A percentile compares a stretch with the other conserved stretches of the same genome.
Evolutionary conservation across 2,329 filamentous ascomycete species (phyloP).

Genomic region (Epichloe sibirici): DNA sequence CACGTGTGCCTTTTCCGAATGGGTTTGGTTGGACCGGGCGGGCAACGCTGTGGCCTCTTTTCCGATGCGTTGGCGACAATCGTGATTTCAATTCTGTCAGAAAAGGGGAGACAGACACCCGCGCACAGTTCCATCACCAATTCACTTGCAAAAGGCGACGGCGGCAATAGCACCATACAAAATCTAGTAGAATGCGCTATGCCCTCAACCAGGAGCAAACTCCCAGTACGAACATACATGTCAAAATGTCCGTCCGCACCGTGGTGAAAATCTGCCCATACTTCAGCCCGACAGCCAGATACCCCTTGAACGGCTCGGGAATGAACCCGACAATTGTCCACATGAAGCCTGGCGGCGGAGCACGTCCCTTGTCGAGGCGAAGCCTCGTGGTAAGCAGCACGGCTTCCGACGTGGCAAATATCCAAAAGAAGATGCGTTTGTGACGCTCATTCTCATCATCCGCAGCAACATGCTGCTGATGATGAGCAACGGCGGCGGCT

Average conservation of each 20-base stretch:
- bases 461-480: slow-evolving; percentile 12
- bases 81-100: too few species aligned
- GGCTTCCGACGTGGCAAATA: slow-evolving; percentile 69
- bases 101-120: too few species aligned
- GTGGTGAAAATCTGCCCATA: slow-evolving; percentile 63
- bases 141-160: not conserved
- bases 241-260: slow-evolving; percentile 60
- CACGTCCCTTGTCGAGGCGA: slow-evolving; percentile 50
- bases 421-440: slow-evolving; percentile 51
- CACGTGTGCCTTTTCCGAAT: too few species aligned
- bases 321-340: slow-evolving; percentile 53
- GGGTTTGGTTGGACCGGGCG: too few species aligned
- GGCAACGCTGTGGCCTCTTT: too few species aligned
- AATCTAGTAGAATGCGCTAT: slow-evolving; percentile 6
- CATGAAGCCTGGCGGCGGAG: slow-evolving; percentile 48
- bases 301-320: slow-evolving; percentile 50
- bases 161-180: too few species aligned
- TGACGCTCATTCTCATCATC: slow-evolving; percentile 20
- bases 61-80: too few species aligned
- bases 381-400: slow-evolving; percentile 59
- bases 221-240: slow-evolving; percentile 65
- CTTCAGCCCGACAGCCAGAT: slow-evolving; percentile 46
- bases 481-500: slow-evolving; percentile 19
- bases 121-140: not conserved
- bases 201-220: slow-evolving; percentile 33